Base-by-base conservation (phyloP, 2,329 filamentous ascomycete genomes). In the Chaetoscypha palmicola region DNA sequence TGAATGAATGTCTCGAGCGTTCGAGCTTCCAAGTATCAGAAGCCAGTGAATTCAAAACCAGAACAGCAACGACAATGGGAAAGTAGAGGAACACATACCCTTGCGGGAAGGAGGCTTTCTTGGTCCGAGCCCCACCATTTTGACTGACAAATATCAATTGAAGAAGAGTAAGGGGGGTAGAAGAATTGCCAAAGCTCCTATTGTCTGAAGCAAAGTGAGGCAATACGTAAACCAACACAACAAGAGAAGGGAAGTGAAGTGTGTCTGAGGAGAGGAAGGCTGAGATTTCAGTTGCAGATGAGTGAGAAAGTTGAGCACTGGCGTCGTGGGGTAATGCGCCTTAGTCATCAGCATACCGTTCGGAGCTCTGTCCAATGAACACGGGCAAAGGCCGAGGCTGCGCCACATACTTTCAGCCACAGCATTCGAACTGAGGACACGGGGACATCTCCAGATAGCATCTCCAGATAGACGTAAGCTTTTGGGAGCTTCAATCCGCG, bases 91-190 rank as follows among this genome's bases (percentile, higher is more conserved):
- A 16, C 37, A 46, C 49, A 28, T 45, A 86, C 85, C 85, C 76
- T 84, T 87, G 60, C 81, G 79, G 67, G 79, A 81, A 34, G 79
- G 79, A 51, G 73, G 72, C 60, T 72, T 75, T 63, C 77, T 79
- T 51, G 79, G 75, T 61, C 77, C 76, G 50, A 80, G 57, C 58
- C 75, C 74, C 54, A 82, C 78, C 80, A 83, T 83, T 45, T 62
- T 54, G 48, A 19, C 34, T 38, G 31, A 33, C 32, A 26, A 37
- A 31, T 14, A 35, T 19, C 14, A 33, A 26, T 41, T 37, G 31
- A 20, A 12, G 17, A 24, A 19, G 12, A 16, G 10, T 5, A 19
- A 34, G 10, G 32, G 16, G 32, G 12, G 19, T 2, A 10, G 19
- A 16, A 34, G 32, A 34, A n/a, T 2, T 16, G 12, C n/a, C 17